Conservation (phyloP, 2,329 filamentous ascomycete species). For the Colletotrichum endophyticum region DNA sequence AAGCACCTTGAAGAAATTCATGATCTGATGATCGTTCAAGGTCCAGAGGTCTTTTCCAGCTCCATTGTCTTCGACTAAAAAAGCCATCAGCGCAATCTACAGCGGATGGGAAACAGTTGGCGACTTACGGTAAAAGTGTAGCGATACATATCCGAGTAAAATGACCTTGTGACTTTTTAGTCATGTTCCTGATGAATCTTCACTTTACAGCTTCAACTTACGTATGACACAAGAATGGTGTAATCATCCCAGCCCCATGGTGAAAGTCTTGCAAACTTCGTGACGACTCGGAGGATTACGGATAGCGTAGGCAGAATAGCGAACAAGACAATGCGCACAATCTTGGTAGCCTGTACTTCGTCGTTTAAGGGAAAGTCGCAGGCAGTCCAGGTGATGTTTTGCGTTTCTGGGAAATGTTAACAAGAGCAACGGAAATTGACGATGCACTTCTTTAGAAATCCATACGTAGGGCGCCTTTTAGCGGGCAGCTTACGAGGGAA, state of each 20-base stretch:
- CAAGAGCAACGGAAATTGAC: not conserved
- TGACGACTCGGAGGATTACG: not conserved
- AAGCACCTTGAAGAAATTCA: not conserved
- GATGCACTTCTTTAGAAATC: not conserved
- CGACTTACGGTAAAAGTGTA: not conserved
- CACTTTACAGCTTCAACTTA: not conserved
- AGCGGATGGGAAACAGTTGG: not conserved
- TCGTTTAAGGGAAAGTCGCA: not conserved
- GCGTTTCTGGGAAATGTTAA: not conserved
- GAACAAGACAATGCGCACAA: not conserved
- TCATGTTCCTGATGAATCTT: accelerated
- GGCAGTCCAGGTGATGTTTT: slow-evolving; percentile 5
- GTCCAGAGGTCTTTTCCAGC: slow-evolving; percentile 14
- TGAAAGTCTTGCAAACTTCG: not conserved
- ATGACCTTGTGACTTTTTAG: not conserved
- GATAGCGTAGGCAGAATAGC: not conserved
- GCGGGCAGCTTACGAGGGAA: not conserved
- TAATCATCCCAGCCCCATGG: slow-evolving; percentile 2
- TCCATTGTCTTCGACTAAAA: not conserved
- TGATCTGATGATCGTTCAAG: not conserved
- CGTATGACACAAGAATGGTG: not conserved
- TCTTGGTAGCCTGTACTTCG: not conserved
- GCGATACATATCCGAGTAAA: not conserved
- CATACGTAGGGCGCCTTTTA: not conserved
- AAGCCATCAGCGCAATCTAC: not conserved